phyloP scores from a whole-genome alignment of 148 eudicot genomes.

The Nepenthes mirabilis region DNA sequence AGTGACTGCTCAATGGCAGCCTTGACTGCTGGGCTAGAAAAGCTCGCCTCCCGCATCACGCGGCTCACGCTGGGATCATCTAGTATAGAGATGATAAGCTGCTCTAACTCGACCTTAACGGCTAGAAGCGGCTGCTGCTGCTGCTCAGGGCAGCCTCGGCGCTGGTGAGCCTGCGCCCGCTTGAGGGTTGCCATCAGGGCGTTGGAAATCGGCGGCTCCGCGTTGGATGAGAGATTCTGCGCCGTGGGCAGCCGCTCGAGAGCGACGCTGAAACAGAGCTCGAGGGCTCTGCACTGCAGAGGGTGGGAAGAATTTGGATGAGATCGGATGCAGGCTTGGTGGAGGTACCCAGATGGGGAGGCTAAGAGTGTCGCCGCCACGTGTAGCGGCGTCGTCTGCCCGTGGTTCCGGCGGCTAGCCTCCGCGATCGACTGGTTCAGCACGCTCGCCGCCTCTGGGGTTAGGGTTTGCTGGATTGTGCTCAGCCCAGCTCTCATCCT shows the following conservation, averaged over 20 bases:
- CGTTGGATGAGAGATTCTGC: background rate
- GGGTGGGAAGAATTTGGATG: constrained; percentile 96
- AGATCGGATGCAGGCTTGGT: constrained; percentile 82
- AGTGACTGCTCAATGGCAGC: constrained; percentile 58
- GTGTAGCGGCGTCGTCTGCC: constrained; percentile 90
- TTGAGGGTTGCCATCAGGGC: constrained; percentile 87
- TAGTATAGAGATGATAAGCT: constrained; percentile 63
- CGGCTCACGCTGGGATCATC: constrained; percentile 96
- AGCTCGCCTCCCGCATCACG: constrained; percentile 87
- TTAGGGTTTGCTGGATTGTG: constrained; percentile 86
- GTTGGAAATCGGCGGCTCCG: constrained; percentile 74
- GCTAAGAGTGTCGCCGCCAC: constrained; percentile 76
- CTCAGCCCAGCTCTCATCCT: constrained; percentile 76
- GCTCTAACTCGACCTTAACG: constrained; percentile 88
- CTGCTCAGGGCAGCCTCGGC: constrained; percentile 90
- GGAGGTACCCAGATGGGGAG: constrained; percentile 55
- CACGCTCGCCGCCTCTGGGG: constrained; percentile 70
- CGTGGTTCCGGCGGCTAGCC: constrained; percentile 73
- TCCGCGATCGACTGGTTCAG: constrained; percentile 74
- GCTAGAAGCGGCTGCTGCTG: constrained; percentile 87
- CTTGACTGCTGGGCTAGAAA: constrained; percentile 86
- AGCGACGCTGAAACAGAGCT: constrained; percentile 91
- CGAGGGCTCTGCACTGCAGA: constrained; percentile 83
- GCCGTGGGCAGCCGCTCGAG: constrained; percentile 41
- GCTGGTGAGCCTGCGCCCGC: constrained; percentile 85